Base-by-base conservation (phyloP, 495 filamentous ascomycete species). In the Penicillium angulare region DNA sequence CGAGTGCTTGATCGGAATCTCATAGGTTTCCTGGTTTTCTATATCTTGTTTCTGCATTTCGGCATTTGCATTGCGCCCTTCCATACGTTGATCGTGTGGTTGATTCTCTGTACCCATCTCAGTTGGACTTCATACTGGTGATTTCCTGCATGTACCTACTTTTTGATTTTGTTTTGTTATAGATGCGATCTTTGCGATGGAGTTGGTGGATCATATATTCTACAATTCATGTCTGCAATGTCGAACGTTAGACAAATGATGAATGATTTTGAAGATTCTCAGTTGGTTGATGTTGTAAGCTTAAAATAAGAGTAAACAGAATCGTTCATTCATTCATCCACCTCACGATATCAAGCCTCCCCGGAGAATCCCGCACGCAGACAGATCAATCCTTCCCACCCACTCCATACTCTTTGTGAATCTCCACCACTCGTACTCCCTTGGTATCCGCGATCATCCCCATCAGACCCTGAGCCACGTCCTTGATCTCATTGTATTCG, bases 401-500 rank as follows among this genome's bases (percentile, higher is more conserved):
- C 21, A 76, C 64, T 6, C 72, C 72, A 59, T 67, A 78, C 52
- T 86, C 87, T 50, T 77, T 71, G 67, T 88, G 84, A 29, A 91
- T 69, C 12, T 86, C 81, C 22, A 72, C 61, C 47, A 86, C 71
- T 31, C 79, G 71, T 32, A 88, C 76, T 2, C 86, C 86, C 16
- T 81, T 66, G 38, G 79, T 76, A 32, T 92, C 88, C 3, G 88
- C 88, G 60, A 92, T 79, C 41, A 91, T 57, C 0, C 86, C 86
- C 67, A 90, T 83, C 15, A 92, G 60, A 0, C 86, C 86, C 61
- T 85, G 84, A 0, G 80, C 88, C 2, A 87, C 68, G 63, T 91
- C 88, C 42, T 84, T 81, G 58, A 90, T 83, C 53, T 89, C 88
- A 64, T 92, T 92, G 73, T 91, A 91, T 44, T 83, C 72, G 59